A percentile compares a stretch with the other conserved stretches of the same genome.
Conservation (phyloP, 352 stramenopile genomes). For the Phytophthora brassicae region DNA sequence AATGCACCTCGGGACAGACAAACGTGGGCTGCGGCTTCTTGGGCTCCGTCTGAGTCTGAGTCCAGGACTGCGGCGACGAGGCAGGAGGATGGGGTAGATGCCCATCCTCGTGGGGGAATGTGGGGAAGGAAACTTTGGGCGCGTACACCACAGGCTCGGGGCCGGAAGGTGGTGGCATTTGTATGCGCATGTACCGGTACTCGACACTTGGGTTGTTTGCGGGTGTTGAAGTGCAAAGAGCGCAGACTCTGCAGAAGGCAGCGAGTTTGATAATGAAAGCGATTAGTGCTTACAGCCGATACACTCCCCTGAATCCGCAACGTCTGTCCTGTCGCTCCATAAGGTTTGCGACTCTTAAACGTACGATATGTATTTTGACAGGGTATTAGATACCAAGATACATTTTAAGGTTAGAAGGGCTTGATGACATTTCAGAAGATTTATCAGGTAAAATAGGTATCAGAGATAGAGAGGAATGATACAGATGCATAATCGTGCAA, state of each 20-base stretch:
- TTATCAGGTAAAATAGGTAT: neutral
- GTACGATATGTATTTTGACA: neutral
- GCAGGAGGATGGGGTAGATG: constrained; percentile 38
- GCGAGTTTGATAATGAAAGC: constrained; percentile 29
- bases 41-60: neutral
- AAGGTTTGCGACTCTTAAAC: no score
- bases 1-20: constrained; percentile 28
- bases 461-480: neutral
- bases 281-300: neutral
- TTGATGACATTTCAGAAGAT: no score
- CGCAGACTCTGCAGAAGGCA: constrained; percentile 12
- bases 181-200: constrained; percentile 53
- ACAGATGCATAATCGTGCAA: neutral
- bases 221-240: constrained; percentile 24
- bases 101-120: constrained; percentile 29
- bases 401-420: neutral
- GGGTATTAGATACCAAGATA: neutral
- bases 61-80: constrained; percentile 16
- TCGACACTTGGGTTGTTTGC: constrained; percentile 5
- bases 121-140: constrained; percentile 22
- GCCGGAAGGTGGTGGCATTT: constrained; percentile 29
- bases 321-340: constrained; percentile 27
- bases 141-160: constrained; percentile 33
- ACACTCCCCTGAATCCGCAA: constrained; percentile 20
- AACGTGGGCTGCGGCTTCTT: constrained; percentile 18